A percentile compares a stretch with the other conserved stretches of the same genome.
These are phyloP conservation scores for Cordyceps farinosa DNA, from an alignment of 2,329 filamentous ascomycete species.

Conservation along the genomic window DNA sequence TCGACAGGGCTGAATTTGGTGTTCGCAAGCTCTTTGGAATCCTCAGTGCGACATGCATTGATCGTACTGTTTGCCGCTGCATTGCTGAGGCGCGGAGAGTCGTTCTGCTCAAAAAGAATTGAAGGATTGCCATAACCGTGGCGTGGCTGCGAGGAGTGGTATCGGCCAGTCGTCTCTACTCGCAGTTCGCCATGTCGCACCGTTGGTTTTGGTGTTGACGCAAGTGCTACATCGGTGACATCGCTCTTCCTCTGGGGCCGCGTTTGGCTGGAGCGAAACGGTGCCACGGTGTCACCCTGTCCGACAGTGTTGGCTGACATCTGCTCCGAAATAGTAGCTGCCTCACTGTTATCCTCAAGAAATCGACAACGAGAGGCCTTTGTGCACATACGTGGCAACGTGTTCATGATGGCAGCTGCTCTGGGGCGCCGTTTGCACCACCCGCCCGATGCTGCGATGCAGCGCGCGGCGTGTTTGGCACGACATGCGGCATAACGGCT, in stretches of 20 bases:
- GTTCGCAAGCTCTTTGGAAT: too few relatives aligned
- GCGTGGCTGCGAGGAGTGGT: too few relatives aligned
- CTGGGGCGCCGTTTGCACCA: too few relatives aligned
- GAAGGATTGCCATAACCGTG: neutral
- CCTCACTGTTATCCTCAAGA: neutral
- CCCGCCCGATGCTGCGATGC: too few relatives aligned
- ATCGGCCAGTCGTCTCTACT: neutral
- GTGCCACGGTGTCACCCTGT: neutral
- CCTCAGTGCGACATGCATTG: neutral
- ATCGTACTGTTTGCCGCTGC: neutral
- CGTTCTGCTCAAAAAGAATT: too few relatives aligned
- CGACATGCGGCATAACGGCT: too few relatives aligned
- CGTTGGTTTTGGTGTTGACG: too few relatives aligned
- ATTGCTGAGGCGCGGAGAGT: too few relatives aligned
- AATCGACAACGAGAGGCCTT: neutral
- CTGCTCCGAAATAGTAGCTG: too few relatives aligned
- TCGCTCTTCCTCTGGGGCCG: neutral
- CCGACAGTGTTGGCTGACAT: neutral
- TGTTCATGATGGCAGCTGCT: too few relatives aligned
- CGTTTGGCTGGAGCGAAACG: neutral
- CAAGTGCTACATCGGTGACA: neutral
- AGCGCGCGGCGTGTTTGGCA: too few relatives aligned
- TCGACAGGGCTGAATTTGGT: neutral
- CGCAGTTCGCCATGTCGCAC: too few relatives aligned
- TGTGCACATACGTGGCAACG: neutral